Evolutionary conservation across 192 early-diverging fungal species (phyloP).

Genomic region (Dissophora globulifera): DNA sequence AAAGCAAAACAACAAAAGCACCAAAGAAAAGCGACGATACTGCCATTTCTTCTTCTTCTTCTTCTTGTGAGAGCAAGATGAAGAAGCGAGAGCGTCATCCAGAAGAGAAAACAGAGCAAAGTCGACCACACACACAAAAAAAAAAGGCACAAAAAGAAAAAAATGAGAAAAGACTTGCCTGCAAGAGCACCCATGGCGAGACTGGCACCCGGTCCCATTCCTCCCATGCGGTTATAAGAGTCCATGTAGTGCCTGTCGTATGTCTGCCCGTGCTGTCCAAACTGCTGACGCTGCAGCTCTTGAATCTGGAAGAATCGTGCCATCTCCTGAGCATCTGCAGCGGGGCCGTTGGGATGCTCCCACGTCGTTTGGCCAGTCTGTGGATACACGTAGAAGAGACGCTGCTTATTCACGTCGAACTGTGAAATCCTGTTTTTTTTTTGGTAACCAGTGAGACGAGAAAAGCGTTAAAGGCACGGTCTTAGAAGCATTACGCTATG

Average conservation of each 20-base stretch:
- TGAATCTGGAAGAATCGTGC: constrained; percentile 44
- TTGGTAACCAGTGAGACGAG: too few relatives aligned
- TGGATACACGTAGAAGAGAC: constrained; percentile 46
- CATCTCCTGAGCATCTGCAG: constrained; percentile 37
- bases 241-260: constrained; percentile 13
- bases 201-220: constrained; percentile 39
- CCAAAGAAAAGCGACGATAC: neutral
- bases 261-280: neutral
- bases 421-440: constrained; percentile 53
- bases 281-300: constrained; percentile 25
- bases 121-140: neutral
- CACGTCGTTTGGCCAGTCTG: constrained; percentile 37
- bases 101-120: neutral
- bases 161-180: constrained; percentile 22
- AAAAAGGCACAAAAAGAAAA: neutral
- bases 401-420: constrained; percentile 39
- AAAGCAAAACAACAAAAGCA: too few relatives aligned
- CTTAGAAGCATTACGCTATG: too few relatives aligned
- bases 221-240: constrained; percentile 43
- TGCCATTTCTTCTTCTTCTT: too few relatives aligned
- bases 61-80: neutral
- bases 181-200: constrained; percentile 42
- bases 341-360: constrained; percentile 32
- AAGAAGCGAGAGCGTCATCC: neutral
- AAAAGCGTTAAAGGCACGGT: too few relatives aligned